Evolutionary conservation across 2,329 filamentous ascomycete genomes (phyloP).

Genomic region (Hymenoscyphus repandus): DNA sequence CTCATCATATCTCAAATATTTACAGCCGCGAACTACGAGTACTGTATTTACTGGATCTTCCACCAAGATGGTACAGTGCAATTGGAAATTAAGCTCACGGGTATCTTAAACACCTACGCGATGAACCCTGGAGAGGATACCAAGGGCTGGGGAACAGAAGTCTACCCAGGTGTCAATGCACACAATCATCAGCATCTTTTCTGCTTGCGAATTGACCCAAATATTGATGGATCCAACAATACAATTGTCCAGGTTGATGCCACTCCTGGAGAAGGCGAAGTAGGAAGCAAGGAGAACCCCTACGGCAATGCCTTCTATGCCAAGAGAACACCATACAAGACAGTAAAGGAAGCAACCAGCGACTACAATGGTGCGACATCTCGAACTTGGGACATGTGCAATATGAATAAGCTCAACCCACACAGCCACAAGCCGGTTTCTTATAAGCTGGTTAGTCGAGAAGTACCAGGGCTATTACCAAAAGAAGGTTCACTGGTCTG

Average conservation of each 20-base stretch:
- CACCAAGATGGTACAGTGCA: slow-evolving; percentile 90
- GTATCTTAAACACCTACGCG: slow-evolving; percentile 86
- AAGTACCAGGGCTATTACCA: slow-evolving; percentile 72
- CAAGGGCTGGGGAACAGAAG: slow-evolving; percentile 83
- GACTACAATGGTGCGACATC: slow-evolving; percentile 78
- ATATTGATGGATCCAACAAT: slow-evolving; percentile 80
- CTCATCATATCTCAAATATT: slow-evolving; percentile 88
- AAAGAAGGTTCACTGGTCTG: slow-evolving; percentile 73
- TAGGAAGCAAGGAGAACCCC: slow-evolving; percentile 75
- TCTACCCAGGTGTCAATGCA: slow-evolving; percentile 84
- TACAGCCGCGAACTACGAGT: slow-evolving; percentile 95
- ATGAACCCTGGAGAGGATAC: slow-evolving; percentile 78
- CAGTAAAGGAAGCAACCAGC: slow-evolving; percentile 60
- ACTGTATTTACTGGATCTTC: slow-evolving; percentile 83
- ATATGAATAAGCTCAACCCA: slow-evolving; percentile 77
- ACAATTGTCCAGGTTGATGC: slow-evolving; percentile 82
- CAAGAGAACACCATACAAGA: slow-evolving; percentile 74
- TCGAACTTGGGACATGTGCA: slow-evolving; percentile 86
- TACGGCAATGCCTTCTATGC: slow-evolving; percentile 91
- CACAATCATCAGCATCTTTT: slow-evolving; percentile 97
- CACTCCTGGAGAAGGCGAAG: slow-evolving; percentile 61
- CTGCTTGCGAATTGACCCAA: slow-evolving; percentile 81
- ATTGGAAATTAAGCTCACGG: slow-evolving; percentile 85
- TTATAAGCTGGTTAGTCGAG: slow-evolving; percentile 87
- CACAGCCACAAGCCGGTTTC: slow-evolving; percentile 78